Percentiles rank a stretch among this genome's conserved stretches.
Conservation (phyloP, 2,329 filamentous ascomycete genomes). For the Trichoderma simmonsii region DNA sequence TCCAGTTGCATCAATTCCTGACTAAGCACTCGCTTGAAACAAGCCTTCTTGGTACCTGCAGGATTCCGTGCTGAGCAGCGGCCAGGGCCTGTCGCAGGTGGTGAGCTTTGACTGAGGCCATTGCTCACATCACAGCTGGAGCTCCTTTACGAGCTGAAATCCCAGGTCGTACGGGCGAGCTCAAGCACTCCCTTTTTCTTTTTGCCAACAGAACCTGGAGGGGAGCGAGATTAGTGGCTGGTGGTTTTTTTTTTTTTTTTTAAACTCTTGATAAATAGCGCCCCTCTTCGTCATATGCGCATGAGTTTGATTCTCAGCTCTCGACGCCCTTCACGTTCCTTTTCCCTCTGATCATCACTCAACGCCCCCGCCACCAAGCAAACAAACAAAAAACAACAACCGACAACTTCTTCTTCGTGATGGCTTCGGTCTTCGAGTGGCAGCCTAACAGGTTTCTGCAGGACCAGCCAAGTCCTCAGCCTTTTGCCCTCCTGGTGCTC, state of each 20-base stretch:
- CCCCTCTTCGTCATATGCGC: background rate
- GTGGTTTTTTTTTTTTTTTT: background rate
- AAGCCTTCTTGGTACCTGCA: background rate
- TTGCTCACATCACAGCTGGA: background rate
- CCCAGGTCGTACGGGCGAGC: conserved; percentile 4
- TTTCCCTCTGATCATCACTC: background rate
- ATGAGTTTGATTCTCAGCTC: background rate
- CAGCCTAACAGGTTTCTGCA: conserved; percentile 38
- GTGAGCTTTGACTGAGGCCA: conserved; percentile 11
- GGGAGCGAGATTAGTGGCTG: background rate
- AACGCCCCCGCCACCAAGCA: background rate
- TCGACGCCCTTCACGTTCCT: background rate
- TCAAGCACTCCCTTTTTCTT: background rate
- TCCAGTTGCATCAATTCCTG: background rate
- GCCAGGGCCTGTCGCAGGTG: background rate
- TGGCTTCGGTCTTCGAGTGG: conserved; percentile 37
- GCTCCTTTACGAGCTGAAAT: conserved; percentile 13
- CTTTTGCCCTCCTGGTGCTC: conserved; percentile 48
- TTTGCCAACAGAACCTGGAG: background rate
- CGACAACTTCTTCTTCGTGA: conserved; percentile 6
- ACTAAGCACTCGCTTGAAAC: background rate
- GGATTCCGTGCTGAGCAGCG: background rate
- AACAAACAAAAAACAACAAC: background rate
- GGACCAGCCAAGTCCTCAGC: conserved; percentile 31
- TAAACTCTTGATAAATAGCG: background rate